These are phyloP conservation scores for Fragaria vesca DNA, from an alignment of 306 rosid species.

Conservation along the genomic window DNA sequence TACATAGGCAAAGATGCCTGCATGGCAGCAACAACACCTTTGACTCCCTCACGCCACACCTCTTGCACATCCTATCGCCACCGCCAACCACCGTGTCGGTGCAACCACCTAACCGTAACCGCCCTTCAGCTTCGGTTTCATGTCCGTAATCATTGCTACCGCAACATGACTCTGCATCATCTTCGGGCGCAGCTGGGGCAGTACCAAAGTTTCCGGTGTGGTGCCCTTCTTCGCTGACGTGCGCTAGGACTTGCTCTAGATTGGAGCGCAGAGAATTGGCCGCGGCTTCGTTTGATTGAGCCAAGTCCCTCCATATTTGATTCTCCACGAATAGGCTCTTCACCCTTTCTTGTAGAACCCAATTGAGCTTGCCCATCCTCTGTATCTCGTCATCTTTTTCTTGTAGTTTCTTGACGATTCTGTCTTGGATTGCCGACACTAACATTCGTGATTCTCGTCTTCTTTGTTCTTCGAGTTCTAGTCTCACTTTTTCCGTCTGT, in stretches of 20 bases:
- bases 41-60: conserved; percentile 66
- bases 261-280: conserved; percentile 66
- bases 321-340: conserved; percentile 58
- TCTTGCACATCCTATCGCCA: conserved; percentile 45
- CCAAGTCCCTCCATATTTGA: conserved; percentile 75
- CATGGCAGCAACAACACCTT: conserved; percentile 79
- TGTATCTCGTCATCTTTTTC: conserved; percentile 86
- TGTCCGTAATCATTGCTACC: conserved; percentile 47
- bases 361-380: conserved; percentile 61
- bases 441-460: conserved; percentile 55
- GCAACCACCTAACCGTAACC: not conserved
- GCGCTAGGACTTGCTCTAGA: conserved; percentile 59
- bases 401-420: conserved; percentile 50
- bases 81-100: conserved; percentile 11
- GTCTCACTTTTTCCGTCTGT: conserved; percentile 74
- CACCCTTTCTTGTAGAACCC: conserved; percentile 68
- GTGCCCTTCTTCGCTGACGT: conserved; percentile 39
- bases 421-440: conserved; percentile 44
- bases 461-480: conserved; percentile 55
- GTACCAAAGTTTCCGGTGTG: not conserved
- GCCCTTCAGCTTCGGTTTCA: conserved; percentile 11
- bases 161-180: conserved; percentile 64
- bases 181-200: conserved; percentile 4
- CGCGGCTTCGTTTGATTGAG: conserved; percentile 73
- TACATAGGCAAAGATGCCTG: conserved; percentile 84